phyloP scores from a whole-genome alignment of 345 rosid genomes.

The Arabidopsis thaliana region DNA sequence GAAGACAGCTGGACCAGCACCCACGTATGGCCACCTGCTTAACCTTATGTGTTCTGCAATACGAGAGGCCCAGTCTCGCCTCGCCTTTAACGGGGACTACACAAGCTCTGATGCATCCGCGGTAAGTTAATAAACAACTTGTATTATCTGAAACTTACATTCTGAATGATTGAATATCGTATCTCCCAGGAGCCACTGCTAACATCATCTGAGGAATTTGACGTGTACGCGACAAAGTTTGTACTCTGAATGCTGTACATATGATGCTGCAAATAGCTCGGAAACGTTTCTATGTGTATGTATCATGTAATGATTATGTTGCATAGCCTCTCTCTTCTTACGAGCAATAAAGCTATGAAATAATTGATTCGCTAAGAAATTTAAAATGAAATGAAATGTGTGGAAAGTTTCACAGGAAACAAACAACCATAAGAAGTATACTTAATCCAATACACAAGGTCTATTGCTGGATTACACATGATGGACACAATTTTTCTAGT shows the following conservation, averaged over 20 bases:
- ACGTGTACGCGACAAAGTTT: constrained; percentile 58
- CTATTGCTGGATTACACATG: background rate
- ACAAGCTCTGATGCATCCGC: constrained; percentile 39
- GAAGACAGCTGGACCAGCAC: constrained; percentile 57
- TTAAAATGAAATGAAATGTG: constrained; percentile 7
- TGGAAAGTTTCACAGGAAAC: background rate
- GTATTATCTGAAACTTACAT: background rate
- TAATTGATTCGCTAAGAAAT: background rate
- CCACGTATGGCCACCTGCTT: constrained; percentile 69
- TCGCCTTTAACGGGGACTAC: constrained; percentile 38
- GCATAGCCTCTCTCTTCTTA: constrained; percentile 6
- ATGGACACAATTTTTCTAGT: constrained; percentile 8
- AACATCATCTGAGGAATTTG: constrained; percentile 63
- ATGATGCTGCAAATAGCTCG: constrained; percentile 21
- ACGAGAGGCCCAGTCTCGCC: constrained; percentile 53
- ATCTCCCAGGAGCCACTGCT: constrained; percentile 68
- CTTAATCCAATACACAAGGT: constrained; percentile 19
- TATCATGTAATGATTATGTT: constrained; percentile 16
- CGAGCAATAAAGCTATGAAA: constrained; percentile 21
- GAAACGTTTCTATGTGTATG: constrained; percentile 14
- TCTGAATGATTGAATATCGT: constrained; percentile 17
- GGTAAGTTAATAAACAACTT: constrained; percentile 45
- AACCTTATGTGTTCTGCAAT: constrained; percentile 56
- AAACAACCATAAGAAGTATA: constrained; percentile 8
- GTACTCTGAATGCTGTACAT: constrained; percentile 44